These are phyloP conservation scores for Seiridium cupressi DNA, from an alignment of 2,329 filamentous ascomycete species.

Conservation along the genomic window DNA sequence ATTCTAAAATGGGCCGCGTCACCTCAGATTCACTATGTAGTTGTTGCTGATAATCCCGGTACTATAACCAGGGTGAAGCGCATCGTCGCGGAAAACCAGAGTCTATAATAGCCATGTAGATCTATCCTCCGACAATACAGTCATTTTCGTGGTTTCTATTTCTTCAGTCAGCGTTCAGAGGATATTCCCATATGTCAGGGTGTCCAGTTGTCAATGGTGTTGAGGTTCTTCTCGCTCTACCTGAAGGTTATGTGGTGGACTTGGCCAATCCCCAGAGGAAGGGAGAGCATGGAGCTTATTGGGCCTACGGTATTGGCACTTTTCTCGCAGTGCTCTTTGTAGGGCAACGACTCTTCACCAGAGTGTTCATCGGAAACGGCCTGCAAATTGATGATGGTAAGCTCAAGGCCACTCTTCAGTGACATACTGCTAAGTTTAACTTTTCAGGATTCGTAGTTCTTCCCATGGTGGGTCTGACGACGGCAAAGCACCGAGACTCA, in stretches of 20 bases:
- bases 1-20: background rate
- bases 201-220: background rate
- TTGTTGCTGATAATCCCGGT: background rate
- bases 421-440: background rate
- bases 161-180: background rate
- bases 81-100: background rate
- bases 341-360: slow-evolving; percentile 11
- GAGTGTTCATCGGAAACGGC: background rate
- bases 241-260: slow-evolving; percentile 9
- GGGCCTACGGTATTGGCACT: slow-evolving; percentile 8
- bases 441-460: background rate
- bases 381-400: slow-evolving; percentile 13
- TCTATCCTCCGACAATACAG: background rate
- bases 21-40: background rate
- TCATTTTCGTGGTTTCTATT: background rate
- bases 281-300: slow-evolving; percentile 2
- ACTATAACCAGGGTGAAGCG: background rate
- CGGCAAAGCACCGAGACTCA: background rate
- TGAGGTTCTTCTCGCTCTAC: slow-evolving; percentile 1
- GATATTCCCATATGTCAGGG: background rate
- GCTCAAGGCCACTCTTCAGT: background rate
- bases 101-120: background rate
- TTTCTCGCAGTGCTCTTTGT: slow-evolving; percentile 11
- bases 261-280: slow-evolving; percentile 11
- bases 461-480: background rate